Conservation (phyloP, 1,284 basidiomycete species). For the Irpex sp. region DNA sequence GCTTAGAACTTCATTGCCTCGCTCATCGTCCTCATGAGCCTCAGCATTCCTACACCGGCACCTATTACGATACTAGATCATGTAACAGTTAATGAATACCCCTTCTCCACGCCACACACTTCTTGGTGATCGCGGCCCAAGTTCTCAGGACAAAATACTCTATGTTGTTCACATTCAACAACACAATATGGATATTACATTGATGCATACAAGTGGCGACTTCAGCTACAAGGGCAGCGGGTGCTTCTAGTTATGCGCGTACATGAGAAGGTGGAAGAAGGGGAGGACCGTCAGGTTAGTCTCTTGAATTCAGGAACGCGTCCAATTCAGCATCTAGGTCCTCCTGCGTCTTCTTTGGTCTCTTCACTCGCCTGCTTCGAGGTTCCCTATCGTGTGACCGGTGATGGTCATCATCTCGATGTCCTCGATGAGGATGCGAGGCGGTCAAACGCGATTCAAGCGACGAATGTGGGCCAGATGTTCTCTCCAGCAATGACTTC, state of each 20-base stretch:
- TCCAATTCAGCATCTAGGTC: constrained; percentile 78
- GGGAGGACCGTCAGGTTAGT: constrained; percentile 9
- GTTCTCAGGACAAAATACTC: neutral
- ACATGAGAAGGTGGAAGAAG: too few relatives aligned
- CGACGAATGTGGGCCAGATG: constrained; percentile 37
- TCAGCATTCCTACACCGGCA: neutral
- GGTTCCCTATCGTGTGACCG: constrained; percentile 5
- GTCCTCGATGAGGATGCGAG: constrained; percentile 38
- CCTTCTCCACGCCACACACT: neutral
- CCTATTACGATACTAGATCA: neutral
- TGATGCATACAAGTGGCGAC: too few relatives aligned
- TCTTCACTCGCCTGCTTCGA: constrained; percentile 7
- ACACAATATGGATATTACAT: neutral
- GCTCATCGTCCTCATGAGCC: constrained; percentile 2
- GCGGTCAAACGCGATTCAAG: constrained; percentile 44
- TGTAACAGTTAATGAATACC: neutral
- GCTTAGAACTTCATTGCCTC: constrained; percentile 11
- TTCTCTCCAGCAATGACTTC: constrained; percentile 52
- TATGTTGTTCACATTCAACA: too few relatives aligned
- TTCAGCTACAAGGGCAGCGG: too few relatives aligned
- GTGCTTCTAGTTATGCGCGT: too few relatives aligned
- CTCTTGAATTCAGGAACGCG: constrained; percentile 56
- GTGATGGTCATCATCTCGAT: constrained; percentile 19
- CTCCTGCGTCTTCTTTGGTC: constrained; percentile 40
- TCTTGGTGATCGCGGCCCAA: neutral